These are phyloP conservation scores for Alectoria sarmentosa DNA, from an alignment of 495 filamentous ascomycete species.

Conservation along the genomic window DNA sequence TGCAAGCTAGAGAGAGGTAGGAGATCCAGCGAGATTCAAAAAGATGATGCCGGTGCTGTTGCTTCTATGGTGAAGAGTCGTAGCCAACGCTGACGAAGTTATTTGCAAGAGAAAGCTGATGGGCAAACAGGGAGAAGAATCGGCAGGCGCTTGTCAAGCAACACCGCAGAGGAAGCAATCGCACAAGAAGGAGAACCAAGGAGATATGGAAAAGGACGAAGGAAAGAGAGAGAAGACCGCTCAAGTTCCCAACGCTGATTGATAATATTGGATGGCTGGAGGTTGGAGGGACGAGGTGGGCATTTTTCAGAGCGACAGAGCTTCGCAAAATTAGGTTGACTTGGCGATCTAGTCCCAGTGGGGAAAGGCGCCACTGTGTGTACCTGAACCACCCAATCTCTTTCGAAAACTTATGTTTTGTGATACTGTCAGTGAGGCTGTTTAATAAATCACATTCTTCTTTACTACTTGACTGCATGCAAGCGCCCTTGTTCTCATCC, in stretches of 20 bases:
- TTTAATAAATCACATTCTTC: too few relatives aligned
- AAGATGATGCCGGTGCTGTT: constrained; percentile 5
- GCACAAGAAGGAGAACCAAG: constrained; percentile 24
- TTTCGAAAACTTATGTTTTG: background rate
- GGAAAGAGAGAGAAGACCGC: constrained; percentile 25
- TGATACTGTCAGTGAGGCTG: too few relatives aligned
- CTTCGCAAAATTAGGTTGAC: constrained; percentile 24
- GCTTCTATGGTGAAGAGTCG: constrained; percentile 7
- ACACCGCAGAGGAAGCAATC: constrained; percentile 18
- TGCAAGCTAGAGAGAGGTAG: constrained; percentile 9
- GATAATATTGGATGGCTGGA: constrained; percentile 9
- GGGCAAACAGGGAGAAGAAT: constrained; percentile 29
- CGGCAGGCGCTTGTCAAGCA: constrained; percentile 25
- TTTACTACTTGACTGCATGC: too few relatives aligned
- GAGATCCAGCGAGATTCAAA: constrained; percentile 11
- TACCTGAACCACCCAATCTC: background rate
- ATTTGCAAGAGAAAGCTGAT: constrained; percentile 31
- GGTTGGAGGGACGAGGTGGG: constrained; percentile 21
- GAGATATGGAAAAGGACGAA: constrained; percentile 26
- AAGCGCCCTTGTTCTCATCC: too few relatives aligned
- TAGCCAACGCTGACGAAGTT: constrained; percentile 11
- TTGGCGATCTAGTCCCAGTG: constrained; percentile 12
- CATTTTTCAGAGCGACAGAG: constrained; percentile 13
- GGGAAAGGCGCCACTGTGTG: background rate
- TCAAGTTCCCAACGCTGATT: constrained; percentile 18